Conservation (phyloP, 1,284 basidiomycete genomes). For the Boletellus deceptivus region DNA sequence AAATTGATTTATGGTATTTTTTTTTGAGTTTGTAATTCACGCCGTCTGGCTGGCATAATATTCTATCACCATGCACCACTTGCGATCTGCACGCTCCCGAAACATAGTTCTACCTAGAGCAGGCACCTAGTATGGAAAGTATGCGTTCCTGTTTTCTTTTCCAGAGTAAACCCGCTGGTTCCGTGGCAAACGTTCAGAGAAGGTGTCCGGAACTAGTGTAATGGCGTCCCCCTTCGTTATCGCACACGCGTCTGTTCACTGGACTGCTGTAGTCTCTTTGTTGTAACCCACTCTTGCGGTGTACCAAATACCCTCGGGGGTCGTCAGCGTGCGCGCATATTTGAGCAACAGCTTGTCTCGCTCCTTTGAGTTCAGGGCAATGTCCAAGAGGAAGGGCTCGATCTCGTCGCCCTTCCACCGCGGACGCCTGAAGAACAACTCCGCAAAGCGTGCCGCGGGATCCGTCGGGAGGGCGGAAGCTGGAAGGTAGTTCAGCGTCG, state of each 20-base stretch:
- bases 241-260: not conserved
- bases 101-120: not conserved
- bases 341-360: conserved; percentile 84
- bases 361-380: conserved; percentile 81
- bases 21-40: not conserved
- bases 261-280: conserved; percentile 19
- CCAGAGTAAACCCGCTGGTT: too few relatives aligned
- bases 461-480: conserved; percentile 67
- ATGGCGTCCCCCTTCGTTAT: too few relatives aligned
- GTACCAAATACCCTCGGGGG: conserved; percentile 66
- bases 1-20: not conserved
- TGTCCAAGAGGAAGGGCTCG: conserved; percentile 74
- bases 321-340: conserved; percentile 76
- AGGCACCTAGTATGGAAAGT: not conserved
- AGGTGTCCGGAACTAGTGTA: too few relatives aligned
- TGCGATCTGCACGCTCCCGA: too few relatives aligned
- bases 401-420: conserved; percentile 83
- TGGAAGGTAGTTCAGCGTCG: conserved; percentile 68
- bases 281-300: conserved; percentile 59
- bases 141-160: not conserved
- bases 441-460: conserved; percentile 74
- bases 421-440: conserved; percentile 76
- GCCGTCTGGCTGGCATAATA: not conserved
- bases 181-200: too few relatives aligned
- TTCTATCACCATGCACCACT: not conserved